Conservation (phyloP, 768 basidiomycete species). For the Clavulina sp. region DNA sequence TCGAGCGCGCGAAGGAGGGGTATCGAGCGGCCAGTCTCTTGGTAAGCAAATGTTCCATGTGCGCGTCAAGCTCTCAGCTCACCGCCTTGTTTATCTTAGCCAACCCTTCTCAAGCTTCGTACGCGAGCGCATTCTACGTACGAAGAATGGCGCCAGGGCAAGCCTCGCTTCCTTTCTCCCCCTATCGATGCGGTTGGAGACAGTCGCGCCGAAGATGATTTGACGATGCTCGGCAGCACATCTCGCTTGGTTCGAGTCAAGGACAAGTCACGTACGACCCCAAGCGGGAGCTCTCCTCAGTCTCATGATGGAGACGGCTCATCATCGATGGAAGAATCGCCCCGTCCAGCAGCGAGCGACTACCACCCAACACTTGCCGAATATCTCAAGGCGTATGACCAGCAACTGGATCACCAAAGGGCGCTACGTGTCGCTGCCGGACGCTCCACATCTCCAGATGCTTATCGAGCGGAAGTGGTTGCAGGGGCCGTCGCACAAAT, state of each 20-base stretch:
- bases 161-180: not conserved
- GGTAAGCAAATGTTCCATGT: not conserved
- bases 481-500: no score
- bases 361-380: not conserved
- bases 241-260: conserved; percentile 6
- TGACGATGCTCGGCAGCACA: conserved; percentile 9
- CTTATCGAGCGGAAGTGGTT: no score
- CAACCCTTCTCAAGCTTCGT: conserved; percentile 8
- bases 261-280: not conserved
- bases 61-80: not conserved
- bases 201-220: conserved; percentile 3
- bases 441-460: no score
- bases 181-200: not conserved
- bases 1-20: conserved; percentile 6
- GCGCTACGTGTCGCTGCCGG: no score
- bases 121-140: conserved; percentile 2
- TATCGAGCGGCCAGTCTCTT: conserved; percentile 7
- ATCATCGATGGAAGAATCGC: not conserved
- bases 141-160: conserved; percentile 6
- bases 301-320: not conserved
- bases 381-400: conserved; percentile 1
- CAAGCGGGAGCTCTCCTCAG: not conserved
- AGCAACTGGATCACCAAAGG: not conserved
- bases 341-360: not conserved
- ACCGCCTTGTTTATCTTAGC: conserved; percentile 6